Evolutionary conservation across 108 stramenopile species (phyloP).

Genomic region (Cafeteria roenbergensis): DNA sequence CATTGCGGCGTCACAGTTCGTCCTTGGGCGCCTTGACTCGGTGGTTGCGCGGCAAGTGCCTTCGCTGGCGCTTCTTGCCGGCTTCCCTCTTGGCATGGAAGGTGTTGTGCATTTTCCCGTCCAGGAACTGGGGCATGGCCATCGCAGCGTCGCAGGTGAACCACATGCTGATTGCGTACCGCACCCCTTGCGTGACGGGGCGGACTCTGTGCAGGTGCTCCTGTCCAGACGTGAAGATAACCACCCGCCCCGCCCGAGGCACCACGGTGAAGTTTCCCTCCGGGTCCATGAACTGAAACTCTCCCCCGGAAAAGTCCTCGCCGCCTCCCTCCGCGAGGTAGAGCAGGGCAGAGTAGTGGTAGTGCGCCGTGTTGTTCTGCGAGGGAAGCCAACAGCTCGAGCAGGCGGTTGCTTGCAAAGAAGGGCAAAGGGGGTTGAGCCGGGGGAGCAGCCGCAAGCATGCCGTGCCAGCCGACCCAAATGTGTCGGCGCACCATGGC

Average conservation of each 20-base stretch:
- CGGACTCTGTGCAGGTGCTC: constrained; percentile 31
- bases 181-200: constrained; percentile 15
- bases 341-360: constrained; percentile 33
- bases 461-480: too few relatives aligned
- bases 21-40: too few relatives aligned
- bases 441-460: too few relatives aligned
- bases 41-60: too few relatives aligned
- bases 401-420: too few relatives aligned
- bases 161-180: constrained; percentile 33
- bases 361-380: constrained; percentile 37
- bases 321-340: constrained; percentile 23
- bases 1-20: too few relatives aligned
- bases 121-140: constrained; percentile 24
- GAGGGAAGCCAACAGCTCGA: too few relatives aligned
- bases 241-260: constrained; percentile 20
- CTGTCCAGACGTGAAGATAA: constrained; percentile 21
- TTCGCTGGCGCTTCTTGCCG: too few relatives aligned
- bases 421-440: too few relatives aligned
- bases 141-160: constrained; percentile 30
- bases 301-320: constrained; percentile 29
- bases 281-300: constrained; percentile 20
- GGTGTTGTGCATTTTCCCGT: constrained; percentile 26
- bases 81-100: too few relatives aligned
- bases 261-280: background rate
- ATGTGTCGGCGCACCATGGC: too few relatives aligned